Evolutionary conservation across 2,329 filamentous ascomycete species (phyloP).

Genomic region (Pseudovirgaria hyperparasitica): DNA sequence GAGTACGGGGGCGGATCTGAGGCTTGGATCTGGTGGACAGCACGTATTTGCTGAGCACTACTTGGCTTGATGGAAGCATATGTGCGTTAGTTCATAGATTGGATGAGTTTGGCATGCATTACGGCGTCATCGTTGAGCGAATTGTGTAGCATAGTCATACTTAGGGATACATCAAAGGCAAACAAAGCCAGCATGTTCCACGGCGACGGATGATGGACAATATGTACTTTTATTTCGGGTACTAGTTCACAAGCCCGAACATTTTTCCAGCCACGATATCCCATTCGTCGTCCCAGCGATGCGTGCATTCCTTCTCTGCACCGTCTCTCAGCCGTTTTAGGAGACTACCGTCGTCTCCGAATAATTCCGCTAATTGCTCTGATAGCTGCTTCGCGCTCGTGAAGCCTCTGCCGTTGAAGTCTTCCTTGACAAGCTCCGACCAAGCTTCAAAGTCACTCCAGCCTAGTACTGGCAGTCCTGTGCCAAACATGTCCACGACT

Average conservation of each 20-base stretch:
- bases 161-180: too few relatives aligned
- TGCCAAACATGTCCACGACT: constrained; percentile 97
- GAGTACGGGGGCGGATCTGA: background rate
- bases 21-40: background rate
- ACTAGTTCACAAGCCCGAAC: constrained; percentile 36
- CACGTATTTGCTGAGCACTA: too few relatives aligned
- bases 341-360: constrained; percentile 41
- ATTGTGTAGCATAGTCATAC: too few relatives aligned
- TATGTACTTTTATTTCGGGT: too few relatives aligned
- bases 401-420: constrained; percentile 78
- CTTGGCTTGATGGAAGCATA: too few relatives aligned
- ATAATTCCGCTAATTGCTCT: constrained; percentile 49
- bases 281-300: constrained; percentile 91
- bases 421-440: constrained; percentile 78
- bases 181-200: too few relatives aligned
- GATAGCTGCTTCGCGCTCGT: constrained; percentile 55
- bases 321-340: constrained; percentile 53
- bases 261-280: constrained; percentile 65
- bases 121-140: too few relatives aligned
- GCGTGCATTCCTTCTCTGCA: constrained; percentile 57
- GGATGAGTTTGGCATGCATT: too few relatives aligned
- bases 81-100: too few relatives aligned
- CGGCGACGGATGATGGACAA: too few relatives aligned
- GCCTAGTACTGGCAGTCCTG: constrained; percentile 78
- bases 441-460: constrained; percentile 82